Evolutionary conservation across 2,329 filamentous ascomycete species (phyloP).

Genomic region (Aspergillus luchuensis): DNA sequence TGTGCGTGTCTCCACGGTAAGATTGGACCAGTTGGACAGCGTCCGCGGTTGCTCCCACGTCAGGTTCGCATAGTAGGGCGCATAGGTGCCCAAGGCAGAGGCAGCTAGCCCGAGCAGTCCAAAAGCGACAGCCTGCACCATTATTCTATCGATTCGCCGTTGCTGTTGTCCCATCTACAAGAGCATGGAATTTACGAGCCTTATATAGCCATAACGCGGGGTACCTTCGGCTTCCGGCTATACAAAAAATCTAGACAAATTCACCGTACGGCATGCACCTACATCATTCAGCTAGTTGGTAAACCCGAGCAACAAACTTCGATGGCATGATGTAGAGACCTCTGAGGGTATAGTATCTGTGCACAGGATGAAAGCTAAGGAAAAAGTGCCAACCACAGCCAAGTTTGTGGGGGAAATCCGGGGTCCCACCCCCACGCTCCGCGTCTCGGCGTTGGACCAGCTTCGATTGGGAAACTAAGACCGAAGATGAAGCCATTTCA

Average conservation of each 20-base stretch:
- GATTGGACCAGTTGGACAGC: slow-evolving; percentile 21
- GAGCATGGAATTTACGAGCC: too few species aligned
- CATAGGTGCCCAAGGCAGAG: background rate
- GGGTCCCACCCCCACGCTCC: background rate
- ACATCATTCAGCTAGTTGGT: background rate
- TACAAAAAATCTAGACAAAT: background rate
- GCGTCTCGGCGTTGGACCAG: background rate
- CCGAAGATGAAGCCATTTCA: background rate
- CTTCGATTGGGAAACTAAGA: background rate
- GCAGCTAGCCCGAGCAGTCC: background rate
- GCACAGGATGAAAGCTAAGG: background rate
- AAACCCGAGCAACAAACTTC: background rate
- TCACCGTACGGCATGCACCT: background rate
- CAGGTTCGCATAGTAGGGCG: slow-evolving; percentile 21
- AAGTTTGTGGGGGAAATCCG: background rate
- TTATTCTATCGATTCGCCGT: background rate
- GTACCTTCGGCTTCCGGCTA: background rate
- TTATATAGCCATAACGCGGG: background rate
- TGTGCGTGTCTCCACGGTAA: slow-evolving; percentile 12
- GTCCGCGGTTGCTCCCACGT: slow-evolving; percentile 20
- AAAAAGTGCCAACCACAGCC: background rate
- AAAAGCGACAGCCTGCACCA: background rate
- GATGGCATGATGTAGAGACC: background rate
- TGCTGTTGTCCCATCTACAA: too few species aligned
- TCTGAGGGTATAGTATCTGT: background rate